Conservation (phyloP, 148 eudicot genomes). For the Euryodendron excelsum region DNA sequence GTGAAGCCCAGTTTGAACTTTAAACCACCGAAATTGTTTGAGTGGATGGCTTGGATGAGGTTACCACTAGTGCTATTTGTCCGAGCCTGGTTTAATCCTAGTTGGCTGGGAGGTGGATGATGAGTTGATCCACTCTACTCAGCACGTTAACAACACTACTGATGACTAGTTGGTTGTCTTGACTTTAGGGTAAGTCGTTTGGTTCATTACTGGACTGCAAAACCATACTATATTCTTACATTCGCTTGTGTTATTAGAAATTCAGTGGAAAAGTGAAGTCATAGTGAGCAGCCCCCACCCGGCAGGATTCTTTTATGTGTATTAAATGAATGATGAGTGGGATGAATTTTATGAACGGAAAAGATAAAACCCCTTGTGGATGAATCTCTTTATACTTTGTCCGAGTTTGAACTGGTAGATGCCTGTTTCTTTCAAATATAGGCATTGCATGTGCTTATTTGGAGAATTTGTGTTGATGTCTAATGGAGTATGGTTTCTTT, state of each 20-base stretch:
- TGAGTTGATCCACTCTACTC: not conserved
- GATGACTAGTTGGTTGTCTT: not conserved
- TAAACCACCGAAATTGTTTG: not conserved
- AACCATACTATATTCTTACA: no score
- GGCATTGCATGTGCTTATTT: not conserved
- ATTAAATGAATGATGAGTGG: not conserved
- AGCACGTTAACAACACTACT: not conserved
- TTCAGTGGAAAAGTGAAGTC: not conserved
- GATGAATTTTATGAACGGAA: not conserved
- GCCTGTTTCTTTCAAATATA: not conserved
- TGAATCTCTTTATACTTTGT: conserved; percentile 6
- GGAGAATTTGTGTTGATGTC: not conserved
- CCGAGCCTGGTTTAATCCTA: not conserved
- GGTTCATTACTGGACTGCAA: not conserved
- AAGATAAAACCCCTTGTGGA: not conserved
- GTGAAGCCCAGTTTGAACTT: not conserved
- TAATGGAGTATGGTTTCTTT: conserved; percentile 2
- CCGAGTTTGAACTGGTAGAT: not conserved
- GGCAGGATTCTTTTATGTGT: not conserved
- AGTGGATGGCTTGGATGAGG: not conserved
- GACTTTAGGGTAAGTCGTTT: not conserved
- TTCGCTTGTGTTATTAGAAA: not conserved
- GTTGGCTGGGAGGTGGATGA: not conserved
- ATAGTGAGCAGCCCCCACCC: no score
- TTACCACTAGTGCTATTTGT: not conserved